Base-by-base conservation (phyloP, 768 basidiomycete species). In the Glaciozyma antarctica region DNA sequence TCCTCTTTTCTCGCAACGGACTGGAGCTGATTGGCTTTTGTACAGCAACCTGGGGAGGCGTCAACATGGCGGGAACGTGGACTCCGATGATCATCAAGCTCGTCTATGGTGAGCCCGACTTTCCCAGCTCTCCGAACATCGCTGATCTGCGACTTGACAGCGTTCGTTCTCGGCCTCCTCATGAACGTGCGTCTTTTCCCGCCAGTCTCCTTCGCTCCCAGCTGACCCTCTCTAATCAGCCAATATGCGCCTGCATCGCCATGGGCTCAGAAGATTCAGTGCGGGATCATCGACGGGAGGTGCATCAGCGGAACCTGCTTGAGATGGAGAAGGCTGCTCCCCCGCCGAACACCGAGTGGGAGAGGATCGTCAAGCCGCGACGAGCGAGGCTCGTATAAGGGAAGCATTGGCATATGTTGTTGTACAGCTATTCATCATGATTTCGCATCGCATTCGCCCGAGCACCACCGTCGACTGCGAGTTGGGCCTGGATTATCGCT, bases 21-120 rank as follows among this genome's bases (percentile, higher is more conserved):
- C n/a, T 19, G 12, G 47, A 19, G 2, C 47, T 48, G 6, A 21
- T n/a, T n/a, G 3, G 13, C 8, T 10, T 43, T 3, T 13, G 2
- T n/a, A 22, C 57, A 66, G 64, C 71, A 1, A 49, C 60, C 19
- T 72, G 63, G 59, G 68, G 68, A 21, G 71, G 71, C 0, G n/a
- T 43, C 26, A 57, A 72, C 44, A 67, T 72, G 66, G 66, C 68
- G 2, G 55, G 59, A 44, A 68, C 61, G 2, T 72, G 71, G 71
- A 55, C 57, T 0, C 63, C 65, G 9, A 47, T 65, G 26, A 60
- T 61, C 45, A 72, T 70, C 64, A 72, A 72, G 51, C 61, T 61
- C 41, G 49, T 72, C 7, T 72, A 63, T 22, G 71, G 67, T 60
- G 2, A 28, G 58, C 28, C 45, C 32, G 44, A 21, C 58, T 19